Percentiles rank a stretch among this genome's conserved stretches.
phyloP scores from a whole-genome alignment of 495 filamentous ascomycete species.

The Penicillium mononematosum region DNA sequence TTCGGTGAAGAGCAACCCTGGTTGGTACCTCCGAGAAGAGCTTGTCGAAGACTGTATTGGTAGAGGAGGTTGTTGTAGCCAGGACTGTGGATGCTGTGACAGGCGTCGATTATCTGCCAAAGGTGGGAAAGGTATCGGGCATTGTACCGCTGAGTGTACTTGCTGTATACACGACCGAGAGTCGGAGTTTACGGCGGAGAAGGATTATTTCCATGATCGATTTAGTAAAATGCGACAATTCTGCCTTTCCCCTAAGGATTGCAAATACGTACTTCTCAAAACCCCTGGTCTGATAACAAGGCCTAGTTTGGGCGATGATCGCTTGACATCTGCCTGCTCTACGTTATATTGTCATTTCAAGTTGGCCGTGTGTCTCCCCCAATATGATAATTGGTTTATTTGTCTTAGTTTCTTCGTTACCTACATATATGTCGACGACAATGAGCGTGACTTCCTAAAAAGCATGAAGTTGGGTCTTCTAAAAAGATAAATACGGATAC shows the following conservation, averaged over 20 bases:
- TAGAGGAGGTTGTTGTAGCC: not conserved
- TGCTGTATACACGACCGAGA: not conserved
- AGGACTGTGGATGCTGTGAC: not conserved
- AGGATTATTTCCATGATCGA: not conserved
- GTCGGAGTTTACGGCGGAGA: not conserved
- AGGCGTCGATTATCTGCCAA: not conserved
- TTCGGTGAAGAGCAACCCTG: not conserved
- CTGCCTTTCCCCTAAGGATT: not conserved
- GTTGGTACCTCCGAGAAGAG: not conserved
- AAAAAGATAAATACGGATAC: too few species aligned
- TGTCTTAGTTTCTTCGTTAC: too few species aligned
- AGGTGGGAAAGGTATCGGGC: not conserved
- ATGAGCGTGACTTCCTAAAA: too few species aligned
- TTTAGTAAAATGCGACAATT: not conserved
- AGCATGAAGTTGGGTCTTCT: too few species aligned
- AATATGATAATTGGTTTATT: too few species aligned
- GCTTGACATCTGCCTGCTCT: not conserved
- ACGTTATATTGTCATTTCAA: not conserved
- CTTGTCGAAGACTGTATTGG: not conserved
- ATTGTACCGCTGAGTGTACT: not conserved
- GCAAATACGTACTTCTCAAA: not conserved
- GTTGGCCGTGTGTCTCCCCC: not conserved
- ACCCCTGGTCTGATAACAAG: not conserved
- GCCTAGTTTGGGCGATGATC: not conserved
- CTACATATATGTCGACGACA: too few species aligned